phyloP scores from a whole-genome alignment of 1,139 yeast genomes.

The Kodamaea arcana region DNA sequence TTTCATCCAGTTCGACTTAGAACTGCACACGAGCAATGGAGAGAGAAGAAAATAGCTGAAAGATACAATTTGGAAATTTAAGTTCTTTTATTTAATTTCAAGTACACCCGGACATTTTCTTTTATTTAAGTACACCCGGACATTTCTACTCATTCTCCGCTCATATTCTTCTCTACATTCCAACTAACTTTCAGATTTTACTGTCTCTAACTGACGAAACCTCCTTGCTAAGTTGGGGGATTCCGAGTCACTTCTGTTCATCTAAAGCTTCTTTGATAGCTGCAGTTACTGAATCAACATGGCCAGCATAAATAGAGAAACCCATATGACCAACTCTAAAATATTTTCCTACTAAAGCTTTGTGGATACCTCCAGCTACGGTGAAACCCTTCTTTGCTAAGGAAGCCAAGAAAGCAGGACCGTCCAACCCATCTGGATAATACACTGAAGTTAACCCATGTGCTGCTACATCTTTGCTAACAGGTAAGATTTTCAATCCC shows the following conservation, averaged over 20 bases:
- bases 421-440: slow-evolving; percentile 72
- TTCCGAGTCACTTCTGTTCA: slow-evolving; percentile 15
- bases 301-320: slow-evolving; percentile 42
- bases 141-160: too few relatives aligned
- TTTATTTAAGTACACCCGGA: too few relatives aligned
- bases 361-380: slow-evolving; percentile 89
- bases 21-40: too few relatives aligned
- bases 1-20: too few relatives aligned
- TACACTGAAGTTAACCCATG: slow-evolving; percentile 87
- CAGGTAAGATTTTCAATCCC: slow-evolving; percentile 70
- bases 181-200: too few relatives aligned
- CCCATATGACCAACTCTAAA: slow-evolving; percentile 98
- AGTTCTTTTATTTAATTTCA: too few relatives aligned
- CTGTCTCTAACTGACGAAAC: too few relatives aligned
- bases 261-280: slow-evolving; percentile 36
- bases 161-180: too few relatives aligned
- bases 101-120: too few relatives aligned
- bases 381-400: slow-evolving; percentile 68
- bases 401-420: slow-evolving; percentile 53
- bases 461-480: slow-evolving; percentile 60
- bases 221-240: too few relatives aligned
- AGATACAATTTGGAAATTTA: too few relatives aligned
- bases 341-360: slow-evolving; percentile 73
- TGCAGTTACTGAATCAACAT: slow-evolving; percentile 31
- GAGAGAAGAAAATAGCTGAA: too few relatives aligned